Conservation (phyloP, 192 early-diverging fungal genomes). For the Coemansia sp. region DNA sequence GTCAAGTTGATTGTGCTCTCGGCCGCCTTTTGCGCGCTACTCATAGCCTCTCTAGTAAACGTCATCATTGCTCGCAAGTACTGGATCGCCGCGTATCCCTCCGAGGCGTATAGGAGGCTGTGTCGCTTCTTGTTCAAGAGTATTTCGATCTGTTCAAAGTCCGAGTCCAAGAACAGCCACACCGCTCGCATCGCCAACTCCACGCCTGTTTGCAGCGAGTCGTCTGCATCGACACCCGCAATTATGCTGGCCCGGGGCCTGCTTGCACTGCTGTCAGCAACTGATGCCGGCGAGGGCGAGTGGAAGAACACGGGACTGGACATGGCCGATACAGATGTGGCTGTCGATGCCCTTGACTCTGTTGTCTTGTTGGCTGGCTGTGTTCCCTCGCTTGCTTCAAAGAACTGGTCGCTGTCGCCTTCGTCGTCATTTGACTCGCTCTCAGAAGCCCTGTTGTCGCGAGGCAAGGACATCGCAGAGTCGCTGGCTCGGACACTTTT, state of each 20-base stretch:
- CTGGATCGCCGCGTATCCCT: conserved; percentile 71
- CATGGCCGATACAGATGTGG: background rate
- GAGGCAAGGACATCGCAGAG: conserved; percentile 3
- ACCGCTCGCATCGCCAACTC: conserved; percentile 61
- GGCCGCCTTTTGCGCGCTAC: conserved; percentile 62
- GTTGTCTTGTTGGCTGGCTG: background rate
- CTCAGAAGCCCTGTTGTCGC: background rate
- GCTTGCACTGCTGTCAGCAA: background rate
- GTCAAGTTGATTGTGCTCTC: conserved; percentile 66
- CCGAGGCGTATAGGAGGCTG: conserved; percentile 70
- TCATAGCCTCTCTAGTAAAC: conserved; percentile 73
- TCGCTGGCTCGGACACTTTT: background rate
- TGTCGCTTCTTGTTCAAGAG: conserved; percentile 56
- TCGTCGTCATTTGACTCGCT: conserved; percentile 8
- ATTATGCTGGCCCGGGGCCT: conserved; percentile 18
- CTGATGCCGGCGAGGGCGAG: background rate
- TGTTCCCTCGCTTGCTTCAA: conserved; percentile 6
- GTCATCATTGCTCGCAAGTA: conserved; percentile 75
- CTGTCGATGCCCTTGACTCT: background rate
- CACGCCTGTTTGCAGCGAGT: conserved; percentile 59
- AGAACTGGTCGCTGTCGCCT: conserved; percentile 14
- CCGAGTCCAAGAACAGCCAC: conserved; percentile 77
- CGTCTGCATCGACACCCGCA: conserved; percentile 21
- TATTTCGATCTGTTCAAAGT: conserved; percentile 68
- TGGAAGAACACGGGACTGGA: background rate